These are phyloP conservation scores for Vaccinium vitisidaea DNA, from an alignment of 148 eudicot genomes.

Conservation along the genomic window DNA sequence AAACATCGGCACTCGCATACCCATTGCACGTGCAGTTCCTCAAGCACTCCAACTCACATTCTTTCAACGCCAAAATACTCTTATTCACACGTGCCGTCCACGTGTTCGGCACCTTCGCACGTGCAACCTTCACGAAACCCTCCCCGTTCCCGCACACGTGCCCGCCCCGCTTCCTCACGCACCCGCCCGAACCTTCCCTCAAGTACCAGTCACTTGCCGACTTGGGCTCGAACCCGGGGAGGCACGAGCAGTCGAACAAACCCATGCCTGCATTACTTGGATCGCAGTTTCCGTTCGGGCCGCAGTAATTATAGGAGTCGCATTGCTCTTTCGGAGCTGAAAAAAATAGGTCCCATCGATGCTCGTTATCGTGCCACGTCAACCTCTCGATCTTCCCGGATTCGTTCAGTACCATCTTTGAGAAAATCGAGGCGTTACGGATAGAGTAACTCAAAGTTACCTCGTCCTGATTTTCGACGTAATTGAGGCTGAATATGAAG, in stretches of 20 bases:
- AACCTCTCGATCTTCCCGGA: background rate
- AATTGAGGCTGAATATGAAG: background rate
- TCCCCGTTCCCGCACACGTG: slow-evolving; percentile 37
- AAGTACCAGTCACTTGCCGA: slow-evolving; percentile 45
- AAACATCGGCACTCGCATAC: too few species aligned
- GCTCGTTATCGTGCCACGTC: slow-evolving; percentile 38
- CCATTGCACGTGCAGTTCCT: too few species aligned
- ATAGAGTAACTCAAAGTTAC: too few species aligned
- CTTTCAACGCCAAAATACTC: too few species aligned
- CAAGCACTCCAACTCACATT: too few species aligned
- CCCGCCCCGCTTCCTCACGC: slow-evolving; percentile 35
- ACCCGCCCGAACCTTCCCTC: slow-evolving; percentile 44
- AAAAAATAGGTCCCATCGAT: slow-evolving; percentile 35
- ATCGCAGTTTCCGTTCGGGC: slow-evolving; percentile 31
- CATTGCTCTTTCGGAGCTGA: slow-evolving; percentile 47
- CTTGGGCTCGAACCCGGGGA: slow-evolving; percentile 48
- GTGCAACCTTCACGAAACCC: slow-evolving; percentile 40
- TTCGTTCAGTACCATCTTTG: background rate
- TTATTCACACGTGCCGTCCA: background rate
- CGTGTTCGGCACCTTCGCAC: slow-evolving; percentile 50
- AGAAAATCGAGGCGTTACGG: background rate
- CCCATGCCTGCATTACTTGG: slow-evolving; percentile 4
- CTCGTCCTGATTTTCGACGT: slow-evolving; percentile 8
- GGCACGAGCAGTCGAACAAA: slow-evolving; percentile 38
- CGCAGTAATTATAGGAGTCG: slow-evolving; percentile 42